These are phyloP conservation scores for Persicaria maculosa DNA, from an alignment of 148 eudicot genomes.

Conservation along the genomic window DNA sequence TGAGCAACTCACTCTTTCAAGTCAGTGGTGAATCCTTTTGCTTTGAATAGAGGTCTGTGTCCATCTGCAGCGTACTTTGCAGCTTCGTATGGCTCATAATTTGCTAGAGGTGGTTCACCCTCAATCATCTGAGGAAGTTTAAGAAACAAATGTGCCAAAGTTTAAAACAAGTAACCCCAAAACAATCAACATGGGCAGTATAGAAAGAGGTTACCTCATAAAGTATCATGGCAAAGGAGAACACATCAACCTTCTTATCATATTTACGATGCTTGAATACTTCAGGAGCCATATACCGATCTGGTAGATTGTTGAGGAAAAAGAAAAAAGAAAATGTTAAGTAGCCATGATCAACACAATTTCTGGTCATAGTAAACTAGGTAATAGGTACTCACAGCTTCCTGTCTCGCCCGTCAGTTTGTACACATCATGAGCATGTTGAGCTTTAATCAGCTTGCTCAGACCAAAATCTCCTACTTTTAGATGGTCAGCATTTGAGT, in stretches of 20 bases:
- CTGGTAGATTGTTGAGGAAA: slow-evolving; percentile 30
- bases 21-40: slow-evolving; percentile 53
- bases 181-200: not conserved
- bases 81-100: slow-evolving; percentile 71
- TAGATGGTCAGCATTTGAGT: slow-evolving; percentile 88
- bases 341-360: not conserved
- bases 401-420: slow-evolving; percentile 99
- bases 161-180: not conserved
- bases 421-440: slow-evolving; percentile 90
- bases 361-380: not conserved
- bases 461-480: slow-evolving; percentile 99
- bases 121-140: slow-evolving; percentile 58
- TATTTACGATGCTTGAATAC: slow-evolving; percentile 92
- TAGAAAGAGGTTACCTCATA: slow-evolving; percentile 57
- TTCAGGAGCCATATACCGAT: slow-evolving; percentile 99
- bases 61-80: slow-evolving; percentile 76
- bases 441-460: slow-evolving; percentile 86
- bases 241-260: slow-evolving; percentile 97
- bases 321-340: not conserved
- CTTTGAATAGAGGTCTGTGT: slow-evolving; percentile 60
- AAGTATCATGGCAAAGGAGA: slow-evolving; percentile 93
- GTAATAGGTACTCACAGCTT: slow-evolving; percentile 54
- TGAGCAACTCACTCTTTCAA: slow-evolving; percentile 57
- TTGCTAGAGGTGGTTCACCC: slow-evolving; percentile 71
- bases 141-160: not conserved